Conservation (phyloP, 2,329 filamentous ascomycete genomes). For the Cladorrhinum sp. region DNA sequence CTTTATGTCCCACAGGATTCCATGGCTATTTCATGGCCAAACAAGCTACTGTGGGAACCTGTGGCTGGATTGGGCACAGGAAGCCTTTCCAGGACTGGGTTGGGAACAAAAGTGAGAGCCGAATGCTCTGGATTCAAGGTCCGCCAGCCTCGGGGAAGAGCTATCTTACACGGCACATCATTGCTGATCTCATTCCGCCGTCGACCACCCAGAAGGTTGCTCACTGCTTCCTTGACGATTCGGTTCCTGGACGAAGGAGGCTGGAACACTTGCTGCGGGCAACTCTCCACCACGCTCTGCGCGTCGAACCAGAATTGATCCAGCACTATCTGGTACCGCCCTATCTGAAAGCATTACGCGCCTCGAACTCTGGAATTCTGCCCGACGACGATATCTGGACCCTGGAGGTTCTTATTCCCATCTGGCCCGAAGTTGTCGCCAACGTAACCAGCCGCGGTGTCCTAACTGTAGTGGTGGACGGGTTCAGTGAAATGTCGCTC, state of each 20-base stretch:
- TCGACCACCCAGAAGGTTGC: neutral
- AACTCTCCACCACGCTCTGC: conserved; percentile 11
- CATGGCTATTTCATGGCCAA: conserved; percentile 11
- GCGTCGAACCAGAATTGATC: conserved; percentile 7
- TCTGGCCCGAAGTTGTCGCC: conserved; percentile 8
- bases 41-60: conserved; percentile 1
- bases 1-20: conserved; percentile 9
- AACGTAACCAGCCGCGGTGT: neutral
- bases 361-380: neutral
- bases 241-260: conserved; percentile 3
- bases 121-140: conserved; percentile 12
- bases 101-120: neutral
- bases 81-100: conserved; percentile 4
- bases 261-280: conserved; percentile 4
- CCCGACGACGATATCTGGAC: conserved; percentile 5
- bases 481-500: conserved; percentile 7
- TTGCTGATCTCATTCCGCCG: conserved; percentile 7
- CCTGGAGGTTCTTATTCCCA: neutral
- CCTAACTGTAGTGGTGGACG: conserved; percentile 10
- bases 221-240: conserved; percentile 8
- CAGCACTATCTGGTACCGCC: neutral
- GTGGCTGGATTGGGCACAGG: neutral
- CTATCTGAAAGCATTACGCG: neutral
- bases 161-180: conserved; percentile 8
- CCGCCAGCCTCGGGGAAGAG: conserved; percentile 5